phyloP scores from a whole-genome alignment of 139 green algal species.

The Mychonastes homosphaera region DNA sequence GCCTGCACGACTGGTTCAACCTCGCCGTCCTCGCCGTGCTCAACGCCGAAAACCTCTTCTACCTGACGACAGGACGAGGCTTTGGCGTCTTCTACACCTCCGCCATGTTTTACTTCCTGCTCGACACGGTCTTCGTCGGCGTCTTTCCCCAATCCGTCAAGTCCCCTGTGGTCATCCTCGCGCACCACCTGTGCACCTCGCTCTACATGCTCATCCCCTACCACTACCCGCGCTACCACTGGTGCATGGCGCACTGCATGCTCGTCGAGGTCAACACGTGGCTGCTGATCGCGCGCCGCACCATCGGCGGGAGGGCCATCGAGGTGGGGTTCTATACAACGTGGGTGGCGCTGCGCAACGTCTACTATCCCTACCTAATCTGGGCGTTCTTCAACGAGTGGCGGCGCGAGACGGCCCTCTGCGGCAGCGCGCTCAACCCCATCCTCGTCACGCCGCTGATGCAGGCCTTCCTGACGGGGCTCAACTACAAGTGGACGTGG shows the following conservation, averaged over 20 bases:
- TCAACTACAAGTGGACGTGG: conserved; percentile 34
- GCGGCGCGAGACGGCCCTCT: conserved; percentile 13
- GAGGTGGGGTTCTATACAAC: conserved; percentile 33
- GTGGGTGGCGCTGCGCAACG: conserved; percentile 39
- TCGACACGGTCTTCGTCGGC: conserved; percentile 20
- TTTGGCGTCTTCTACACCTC: conserved; percentile 27
- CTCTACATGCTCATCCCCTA: conserved; percentile 41
- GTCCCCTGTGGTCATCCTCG: conserved; percentile 37
- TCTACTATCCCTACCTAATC: conserved; percentile 44
- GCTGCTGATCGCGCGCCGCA: conserved; percentile 42
- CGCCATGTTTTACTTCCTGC: conserved; percentile 35
- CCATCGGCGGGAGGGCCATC: conserved; percentile 4
- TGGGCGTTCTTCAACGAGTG: conserved; percentile 37
- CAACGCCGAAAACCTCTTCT: conserved; percentile 12
- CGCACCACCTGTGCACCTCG: conserved; percentile 32
- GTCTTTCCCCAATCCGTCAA: conserved; percentile 36
- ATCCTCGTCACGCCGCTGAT: conserved; percentile 31
- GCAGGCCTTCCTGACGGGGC: conserved; percentile 27
- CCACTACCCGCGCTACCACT: conserved; percentile 39
- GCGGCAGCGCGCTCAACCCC: conserved; percentile 29
- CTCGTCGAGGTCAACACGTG: conserved; percentile 39
- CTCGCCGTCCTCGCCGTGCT: conserved; percentile 10
- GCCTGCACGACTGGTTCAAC: conserved; percentile 20
- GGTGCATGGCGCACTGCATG: conserved; percentile 40
- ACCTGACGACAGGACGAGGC: conserved; percentile 8